Percentiles rank a stretch among this genome's conserved stretches.
Conservation (phyloP, 441 rosid species). For the Populus hybrid region DNA sequence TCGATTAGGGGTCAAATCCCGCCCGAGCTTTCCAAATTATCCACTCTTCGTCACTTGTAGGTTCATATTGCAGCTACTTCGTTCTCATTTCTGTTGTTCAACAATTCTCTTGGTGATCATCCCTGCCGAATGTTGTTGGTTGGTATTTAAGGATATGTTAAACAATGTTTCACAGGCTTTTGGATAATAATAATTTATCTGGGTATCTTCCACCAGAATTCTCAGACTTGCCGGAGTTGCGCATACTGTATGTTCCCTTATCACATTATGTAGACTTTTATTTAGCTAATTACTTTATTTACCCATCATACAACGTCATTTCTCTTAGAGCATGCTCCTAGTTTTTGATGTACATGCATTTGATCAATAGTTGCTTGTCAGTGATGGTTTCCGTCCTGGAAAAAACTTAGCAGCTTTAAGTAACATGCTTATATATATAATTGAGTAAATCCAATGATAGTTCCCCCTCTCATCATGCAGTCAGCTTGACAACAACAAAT, state of each 20-base stretch:
- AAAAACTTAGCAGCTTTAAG: not conserved
- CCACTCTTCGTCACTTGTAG: conserved; percentile 78
- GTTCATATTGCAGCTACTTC: conserved; percentile 34
- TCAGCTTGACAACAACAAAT: conserved; percentile 93
- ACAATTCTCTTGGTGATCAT: not conserved
- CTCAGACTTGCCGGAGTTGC: conserved; percentile 53
- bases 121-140: not conserved
- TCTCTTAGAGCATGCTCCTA: not conserved
- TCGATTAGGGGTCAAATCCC: conserved; percentile 78
- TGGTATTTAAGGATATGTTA: not conserved
- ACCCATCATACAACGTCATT: not conserved
- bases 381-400: not conserved
- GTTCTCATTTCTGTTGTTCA: not conserved
- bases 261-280: not conserved
- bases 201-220: conserved; percentile 73
- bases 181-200: conserved; percentile 72
- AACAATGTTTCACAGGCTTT: conserved; percentile 49
- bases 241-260: conserved; percentile 62
- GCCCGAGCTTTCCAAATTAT: conserved; percentile 54
- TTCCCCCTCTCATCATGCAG: conserved; percentile 41
- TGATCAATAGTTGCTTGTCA: not conserved
- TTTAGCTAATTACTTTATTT: not conserved
- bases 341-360: not conserved
- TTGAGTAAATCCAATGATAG: conserved; percentile 1
- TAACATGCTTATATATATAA: not conserved